Percentiles rank a stretch among this genome's conserved stretches.
These are phyloP conservation scores for Eucalyptus cloeziana DNA, from an alignment of 345 rosid genomes.

Conservation along the genomic window DNA sequence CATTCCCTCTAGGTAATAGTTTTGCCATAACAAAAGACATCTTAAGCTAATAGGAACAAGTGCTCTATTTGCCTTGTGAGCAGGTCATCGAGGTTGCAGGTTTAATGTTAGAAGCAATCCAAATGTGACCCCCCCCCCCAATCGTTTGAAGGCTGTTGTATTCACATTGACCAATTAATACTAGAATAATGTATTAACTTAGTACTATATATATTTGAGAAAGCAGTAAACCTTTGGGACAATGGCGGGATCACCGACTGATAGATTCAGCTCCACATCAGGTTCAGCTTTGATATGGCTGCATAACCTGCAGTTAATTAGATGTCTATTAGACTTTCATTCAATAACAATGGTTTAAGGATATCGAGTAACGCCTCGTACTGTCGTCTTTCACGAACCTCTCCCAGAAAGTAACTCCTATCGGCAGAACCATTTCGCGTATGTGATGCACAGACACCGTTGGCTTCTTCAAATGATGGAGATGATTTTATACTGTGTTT, in stretches of 20 bases:
- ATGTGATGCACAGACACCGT: conserved; percentile 60
- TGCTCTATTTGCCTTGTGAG: not conserved
- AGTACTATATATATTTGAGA: not conserved
- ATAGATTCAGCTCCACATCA: conserved; percentile 58
- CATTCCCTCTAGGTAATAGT: too few species aligned
- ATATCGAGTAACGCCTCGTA: not conserved
- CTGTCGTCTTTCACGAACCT: conserved; percentile 30
- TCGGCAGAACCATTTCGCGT: conserved; percentile 55
- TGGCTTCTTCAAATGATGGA: conserved; percentile 56
- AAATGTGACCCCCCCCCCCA: not conserved
- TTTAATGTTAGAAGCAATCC: not conserved
- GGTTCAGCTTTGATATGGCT: conserved; percentile 67
- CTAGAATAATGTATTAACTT: not conserved
- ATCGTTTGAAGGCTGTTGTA: not conserved
- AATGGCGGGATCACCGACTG: conserved; percentile 76
- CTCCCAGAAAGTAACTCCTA: conserved; percentile 80
- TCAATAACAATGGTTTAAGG: not conserved
- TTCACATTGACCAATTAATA: not conserved
- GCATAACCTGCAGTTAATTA: conserved; percentile 46
- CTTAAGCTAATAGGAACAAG: not conserved
- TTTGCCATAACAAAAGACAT: not conserved
- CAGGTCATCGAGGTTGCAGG: not conserved
- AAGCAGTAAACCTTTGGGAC: conserved; percentile 65
- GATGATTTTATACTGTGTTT: too few species aligned
- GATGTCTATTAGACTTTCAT: not conserved